Percentiles rank a stretch among this genome's conserved stretches.
Conservation (phyloP, 2,329 filamentous ascomycete species). For the Didymella pomorum region DNA sequence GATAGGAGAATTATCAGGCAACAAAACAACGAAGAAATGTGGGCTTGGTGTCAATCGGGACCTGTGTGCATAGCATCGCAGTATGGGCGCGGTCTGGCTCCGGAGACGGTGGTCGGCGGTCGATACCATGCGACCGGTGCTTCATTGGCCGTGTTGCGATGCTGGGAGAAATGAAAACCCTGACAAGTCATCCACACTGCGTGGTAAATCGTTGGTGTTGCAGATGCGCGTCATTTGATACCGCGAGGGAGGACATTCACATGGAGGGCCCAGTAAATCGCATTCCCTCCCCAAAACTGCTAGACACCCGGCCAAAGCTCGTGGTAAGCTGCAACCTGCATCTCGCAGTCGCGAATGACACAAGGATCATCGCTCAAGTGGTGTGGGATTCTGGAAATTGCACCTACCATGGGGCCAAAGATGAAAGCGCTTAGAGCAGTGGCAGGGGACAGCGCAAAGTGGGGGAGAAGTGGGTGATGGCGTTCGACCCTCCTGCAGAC, state of each 20-base stretch:
- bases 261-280: conserved; percentile 20
- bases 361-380: conserved; percentile 11
- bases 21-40: conserved; percentile 17
- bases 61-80: conserved; percentile 1
- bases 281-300: conserved; percentile 21
- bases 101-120: conserved; percentile 3
- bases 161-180: not conserved
- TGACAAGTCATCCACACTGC: conserved; percentile 10
- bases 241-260: conserved; percentile 10
- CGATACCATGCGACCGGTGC: conserved; percentile 4
- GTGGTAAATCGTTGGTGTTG: conserved; percentile 12
- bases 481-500: conserved; percentile 11
- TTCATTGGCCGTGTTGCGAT: conserved; percentile 7
- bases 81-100: conserved; percentile 2
- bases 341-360: conserved; percentile 6
- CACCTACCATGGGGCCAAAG: conserved; percentile 14
- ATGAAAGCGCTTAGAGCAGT: conserved; percentile 5
- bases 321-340: conserved; percentile 9
- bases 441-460: conserved; percentile 18
- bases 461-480: conserved; percentile 19
- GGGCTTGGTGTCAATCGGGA: conserved; percentile 19
- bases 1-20: conserved; percentile 11
- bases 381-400: conserved; percentile 9
- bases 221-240: conserved; percentile 18
- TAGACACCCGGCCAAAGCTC: conserved; percentile 12